Evolutionary conservation across 441 rosid genomes (phyloP).

Genomic region (Erysimum cheiri): DNA sequence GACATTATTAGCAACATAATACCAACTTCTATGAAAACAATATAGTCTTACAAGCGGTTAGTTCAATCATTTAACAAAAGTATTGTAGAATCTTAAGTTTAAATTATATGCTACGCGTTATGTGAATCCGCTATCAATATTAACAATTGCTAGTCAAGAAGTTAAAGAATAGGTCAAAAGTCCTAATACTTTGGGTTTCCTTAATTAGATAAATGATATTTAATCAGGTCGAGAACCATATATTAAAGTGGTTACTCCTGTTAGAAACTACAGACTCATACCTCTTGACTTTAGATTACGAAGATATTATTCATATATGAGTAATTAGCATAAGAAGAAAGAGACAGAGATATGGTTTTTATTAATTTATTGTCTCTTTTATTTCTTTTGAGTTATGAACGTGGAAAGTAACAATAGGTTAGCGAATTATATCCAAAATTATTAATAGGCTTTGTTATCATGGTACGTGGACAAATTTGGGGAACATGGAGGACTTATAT

Average conservation of each 20-base stretch:
- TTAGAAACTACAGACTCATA: background rate
- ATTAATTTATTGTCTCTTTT: slow-evolving; percentile 13
- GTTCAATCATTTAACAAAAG: background rate
- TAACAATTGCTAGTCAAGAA: background rate
- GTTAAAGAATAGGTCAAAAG: background rate
- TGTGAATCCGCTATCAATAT: background rate
- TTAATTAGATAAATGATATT: background rate
- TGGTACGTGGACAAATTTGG: slow-evolving; percentile 27
- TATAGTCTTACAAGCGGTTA: background rate
- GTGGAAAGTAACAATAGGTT: slow-evolving; percentile 36
- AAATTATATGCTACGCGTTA: background rate
- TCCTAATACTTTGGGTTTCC: background rate
- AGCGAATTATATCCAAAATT: slow-evolving; percentile 30
- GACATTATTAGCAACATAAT: background rate
- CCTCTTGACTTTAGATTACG: slow-evolving; percentile 2
- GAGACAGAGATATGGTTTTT: slow-evolving; percentile 30
- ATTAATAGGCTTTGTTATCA: slow-evolving; percentile 22
- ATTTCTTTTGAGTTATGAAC: slow-evolving; percentile 35
- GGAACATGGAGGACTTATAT: slow-evolving; percentile 30
- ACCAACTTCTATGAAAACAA: background rate
- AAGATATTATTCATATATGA: slow-evolving; percentile 16
- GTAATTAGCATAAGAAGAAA: slow-evolving; percentile 32
- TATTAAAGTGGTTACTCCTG: background rate
- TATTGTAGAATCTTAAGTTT: background rate
- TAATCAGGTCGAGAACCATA: slow-evolving; percentile 4